phyloP scores from a whole-genome alignment of 331 rosid species.

The Rhamnella rubrinervis region DNA sequence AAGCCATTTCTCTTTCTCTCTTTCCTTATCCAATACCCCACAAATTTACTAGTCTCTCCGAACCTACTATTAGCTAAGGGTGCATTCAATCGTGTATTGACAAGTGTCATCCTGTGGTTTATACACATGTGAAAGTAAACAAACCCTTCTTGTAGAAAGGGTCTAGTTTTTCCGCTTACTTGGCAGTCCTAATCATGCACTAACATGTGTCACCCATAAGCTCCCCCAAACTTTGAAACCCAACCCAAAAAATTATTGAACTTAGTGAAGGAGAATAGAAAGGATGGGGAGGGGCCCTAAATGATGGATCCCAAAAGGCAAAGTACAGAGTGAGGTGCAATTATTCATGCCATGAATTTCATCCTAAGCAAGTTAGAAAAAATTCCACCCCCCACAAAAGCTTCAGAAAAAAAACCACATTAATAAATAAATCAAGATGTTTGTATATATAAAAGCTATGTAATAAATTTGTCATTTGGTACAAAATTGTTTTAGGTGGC shows the following conservation, averaged over 20 bases:
- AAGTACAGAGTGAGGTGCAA: constrained; percentile 59
- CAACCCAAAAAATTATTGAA: constrained; percentile 46
- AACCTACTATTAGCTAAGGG: constrained; percentile 16
- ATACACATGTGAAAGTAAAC: constrained; percentile 30
- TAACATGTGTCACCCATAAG: constrained; percentile 49
- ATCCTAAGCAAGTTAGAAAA: constrained; percentile 31
- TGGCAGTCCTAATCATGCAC: constrained; percentile 53
- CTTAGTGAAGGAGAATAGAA: constrained; percentile 22
- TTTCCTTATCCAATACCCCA: constrained; percentile 19
- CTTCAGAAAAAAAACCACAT: not conserved
- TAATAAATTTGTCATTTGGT: constrained; percentile 28
- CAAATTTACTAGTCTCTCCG: constrained; percentile 32
- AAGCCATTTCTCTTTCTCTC: not conserved
- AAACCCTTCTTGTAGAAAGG: constrained; percentile 19
- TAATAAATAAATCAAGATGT: not conserved
- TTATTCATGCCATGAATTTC: constrained; percentile 71
- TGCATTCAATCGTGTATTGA: constrained; percentile 23
- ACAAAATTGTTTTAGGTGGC: constrained; percentile 32
- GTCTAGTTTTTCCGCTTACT: constrained; percentile 33
- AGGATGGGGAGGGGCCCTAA: constrained; percentile 43
- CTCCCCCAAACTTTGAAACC: constrained; percentile 39
- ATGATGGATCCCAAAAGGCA: constrained; percentile 50
- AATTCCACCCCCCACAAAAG: constrained; percentile 8
- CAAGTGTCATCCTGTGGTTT: constrained; percentile 39
- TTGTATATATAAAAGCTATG: not conserved